Percentiles rank a stretch among this genome's conserved stretches.
phyloP scores from a whole-genome alignment of 345 rosid genomes.

The Gossypium australe region DNA sequence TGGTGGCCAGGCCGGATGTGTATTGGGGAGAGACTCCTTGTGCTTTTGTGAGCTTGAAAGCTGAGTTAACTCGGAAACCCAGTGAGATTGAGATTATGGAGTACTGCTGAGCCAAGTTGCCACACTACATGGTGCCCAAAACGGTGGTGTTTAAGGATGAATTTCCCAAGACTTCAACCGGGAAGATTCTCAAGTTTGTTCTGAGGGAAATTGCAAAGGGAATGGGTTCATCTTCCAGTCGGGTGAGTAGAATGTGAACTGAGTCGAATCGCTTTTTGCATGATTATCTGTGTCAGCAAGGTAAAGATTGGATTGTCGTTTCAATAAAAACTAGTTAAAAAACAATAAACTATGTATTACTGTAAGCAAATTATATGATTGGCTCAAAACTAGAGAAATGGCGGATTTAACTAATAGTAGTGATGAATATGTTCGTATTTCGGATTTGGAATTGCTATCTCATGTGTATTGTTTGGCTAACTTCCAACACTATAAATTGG shows the following conservation, averaged over 20 bases:
- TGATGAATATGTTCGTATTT: no score
- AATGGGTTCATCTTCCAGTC: neutral
- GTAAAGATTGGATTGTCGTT: no score
- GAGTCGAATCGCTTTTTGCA: neutral
- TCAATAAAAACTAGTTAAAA: no score
- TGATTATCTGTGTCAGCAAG: no score
- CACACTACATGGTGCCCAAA: neutral
- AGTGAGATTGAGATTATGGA: neutral
- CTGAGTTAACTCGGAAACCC: neutral
- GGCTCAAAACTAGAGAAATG: no score
- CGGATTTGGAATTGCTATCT: no score
- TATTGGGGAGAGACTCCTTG: neutral
- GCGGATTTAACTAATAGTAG: no score
- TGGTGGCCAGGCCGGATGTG: neutral
- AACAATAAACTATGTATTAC: no score
- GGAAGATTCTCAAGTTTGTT: neutral
- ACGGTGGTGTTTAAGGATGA: neutral
- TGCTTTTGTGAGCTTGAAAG: neutral
- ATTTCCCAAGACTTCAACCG: neutral
- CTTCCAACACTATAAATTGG: no score
- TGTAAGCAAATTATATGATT: no score
- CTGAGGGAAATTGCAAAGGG: neutral
- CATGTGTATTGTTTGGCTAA: no score
- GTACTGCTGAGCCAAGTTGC: neutral
- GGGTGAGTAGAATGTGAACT: constrained; percentile 29